phyloP scores from a whole-genome alignment of 108 stramenopile genomes.

The Skeletonema grethae region DNA sequence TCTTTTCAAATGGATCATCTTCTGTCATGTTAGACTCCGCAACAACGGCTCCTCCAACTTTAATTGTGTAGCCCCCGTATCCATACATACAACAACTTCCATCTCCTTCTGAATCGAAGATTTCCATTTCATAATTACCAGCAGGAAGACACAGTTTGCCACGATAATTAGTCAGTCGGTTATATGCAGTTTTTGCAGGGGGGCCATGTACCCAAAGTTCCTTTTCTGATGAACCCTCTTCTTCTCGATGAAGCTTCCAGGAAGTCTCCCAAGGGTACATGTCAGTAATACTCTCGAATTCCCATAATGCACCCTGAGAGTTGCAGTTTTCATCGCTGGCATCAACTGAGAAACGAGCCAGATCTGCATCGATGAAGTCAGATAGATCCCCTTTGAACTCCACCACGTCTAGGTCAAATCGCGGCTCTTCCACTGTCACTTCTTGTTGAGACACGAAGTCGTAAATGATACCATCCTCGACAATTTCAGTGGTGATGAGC shows the following conservation, averaged over 20 bases:
- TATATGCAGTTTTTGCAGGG: constrained; percentile 2
- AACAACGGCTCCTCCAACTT: constrained; percentile 5
- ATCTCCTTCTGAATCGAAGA: constrained; percentile 4
- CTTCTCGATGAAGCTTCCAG: background rate
- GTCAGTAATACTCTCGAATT: background rate
- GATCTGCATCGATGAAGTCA: background rate
- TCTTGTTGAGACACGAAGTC: constrained; percentile 1
- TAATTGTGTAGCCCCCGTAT: background rate
- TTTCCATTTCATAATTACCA: constrained; percentile 4
- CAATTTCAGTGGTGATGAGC: background rate
- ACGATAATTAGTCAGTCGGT: constrained; percentile 1
- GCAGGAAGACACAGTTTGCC: constrained; percentile 8
- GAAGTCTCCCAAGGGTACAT: constrained; percentile 3
- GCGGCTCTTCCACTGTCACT: background rate
- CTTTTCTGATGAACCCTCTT: background rate
- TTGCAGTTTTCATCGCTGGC: background rate
- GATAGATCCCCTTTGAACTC: background rate
- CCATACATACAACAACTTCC: constrained; percentile 5
- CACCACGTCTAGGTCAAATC: background rate
- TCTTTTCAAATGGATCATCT: background rate
- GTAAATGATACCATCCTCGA: background rate
- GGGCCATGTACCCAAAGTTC: constrained; percentile 7
- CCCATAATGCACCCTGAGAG: background rate
- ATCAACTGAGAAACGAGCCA: background rate
- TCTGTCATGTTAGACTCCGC: background rate